Percentiles rank a stretch among this genome's conserved stretches.
Evolutionary conservation across 192 early-diverging fungal species (phyloP).

Genomic region (Borealophlyctis nickersoniae): DNA sequence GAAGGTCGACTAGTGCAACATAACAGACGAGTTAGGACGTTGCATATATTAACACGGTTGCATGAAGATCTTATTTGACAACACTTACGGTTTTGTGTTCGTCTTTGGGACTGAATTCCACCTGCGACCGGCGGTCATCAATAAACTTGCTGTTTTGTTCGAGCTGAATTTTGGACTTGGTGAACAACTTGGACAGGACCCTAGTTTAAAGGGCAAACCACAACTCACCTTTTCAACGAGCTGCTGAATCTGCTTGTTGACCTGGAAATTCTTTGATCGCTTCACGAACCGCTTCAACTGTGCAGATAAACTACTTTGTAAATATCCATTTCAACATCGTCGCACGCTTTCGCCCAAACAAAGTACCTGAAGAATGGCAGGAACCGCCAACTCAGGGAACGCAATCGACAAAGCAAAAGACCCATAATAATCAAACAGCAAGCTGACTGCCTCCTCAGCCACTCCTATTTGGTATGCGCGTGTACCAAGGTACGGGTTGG

Average conservation of each 20-base stretch:
- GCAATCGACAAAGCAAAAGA: constrained; percentile 73
- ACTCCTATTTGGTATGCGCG: constrained; percentile 78
- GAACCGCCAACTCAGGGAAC: constrained; percentile 92
- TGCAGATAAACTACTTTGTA: background rate
- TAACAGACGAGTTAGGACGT: too few species aligned
- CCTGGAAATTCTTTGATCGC: constrained; percentile 68
- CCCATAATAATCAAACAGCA: constrained; percentile 75
- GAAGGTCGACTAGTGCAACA: constrained; percentile 28
- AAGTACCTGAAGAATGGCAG: constrained; percentile 71
- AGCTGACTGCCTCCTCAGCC: constrained; percentile 70
- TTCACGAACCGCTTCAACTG: constrained; percentile 84
- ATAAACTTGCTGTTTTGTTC: constrained; percentile 79
- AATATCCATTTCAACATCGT: constrained; percentile 1
- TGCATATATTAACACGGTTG: background rate
- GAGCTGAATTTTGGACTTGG: constrained; percentile 41
- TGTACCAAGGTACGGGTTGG: constrained; percentile 80
- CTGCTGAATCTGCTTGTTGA: constrained; percentile 78
- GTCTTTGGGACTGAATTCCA: constrained; percentile 56
- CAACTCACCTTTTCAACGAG: constrained; percentile 71
- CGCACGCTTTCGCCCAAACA: too few species aligned
- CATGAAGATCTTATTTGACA: background rate
- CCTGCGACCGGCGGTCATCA: constrained; percentile 61
- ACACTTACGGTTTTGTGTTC: constrained; percentile 27
- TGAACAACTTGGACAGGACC: background rate
- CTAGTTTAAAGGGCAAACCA: too few species aligned